A percentile compares a stretch with the other conserved stretches of the same genome.
Conservation (phyloP, 768 basidiomycete species). For the Lentinula edodes region DNA sequence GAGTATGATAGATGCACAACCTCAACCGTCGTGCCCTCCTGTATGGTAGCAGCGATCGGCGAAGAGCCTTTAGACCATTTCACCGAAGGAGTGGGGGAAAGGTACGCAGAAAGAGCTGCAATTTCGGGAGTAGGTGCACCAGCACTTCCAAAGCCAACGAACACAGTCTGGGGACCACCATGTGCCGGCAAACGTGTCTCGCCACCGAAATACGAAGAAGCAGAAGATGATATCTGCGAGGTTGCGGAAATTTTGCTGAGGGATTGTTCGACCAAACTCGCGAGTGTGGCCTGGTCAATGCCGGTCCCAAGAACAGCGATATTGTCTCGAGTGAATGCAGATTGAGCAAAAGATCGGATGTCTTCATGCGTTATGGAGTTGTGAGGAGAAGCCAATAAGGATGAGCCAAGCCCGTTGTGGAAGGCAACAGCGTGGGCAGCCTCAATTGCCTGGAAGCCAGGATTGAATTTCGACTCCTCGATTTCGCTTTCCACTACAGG, state of each 20-base stretch:
- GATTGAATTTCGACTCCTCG: constrained; percentile 49
- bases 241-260: constrained; percentile 43
- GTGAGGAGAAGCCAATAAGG: constrained; percentile 79
- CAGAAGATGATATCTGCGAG: constrained; percentile 25
- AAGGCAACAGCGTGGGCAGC: constrained; percentile 88
- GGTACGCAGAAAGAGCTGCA: constrained; percentile 72
- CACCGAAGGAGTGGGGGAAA: constrained; percentile 74
- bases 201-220: constrained; percentile 67
- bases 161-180: constrained; percentile 65
- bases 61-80: constrained; percentile 84
- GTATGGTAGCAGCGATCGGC: constrained; percentile 56
- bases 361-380: constrained; percentile 56
- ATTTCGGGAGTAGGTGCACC: constrained; percentile 58
- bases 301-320: constrained; percentile 86
- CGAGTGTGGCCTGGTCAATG: constrained; percentile 66
- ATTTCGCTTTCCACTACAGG: constrained; percentile 71
- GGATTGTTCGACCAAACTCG: constrained; percentile 65
- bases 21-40: constrained; percentile 57
- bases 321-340: constrained; percentile 73
- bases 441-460: constrained; percentile 73
- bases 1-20: constrained; percentile 84
- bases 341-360: constrained; percentile 66
- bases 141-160: constrained; percentile 84
- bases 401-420: constrained; percentile 88
- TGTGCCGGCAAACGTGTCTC: constrained; percentile 71